phyloP scores from a whole-genome alignment of 2,329 filamentous ascomycete species.

The Penicillium occitanis region DNA sequence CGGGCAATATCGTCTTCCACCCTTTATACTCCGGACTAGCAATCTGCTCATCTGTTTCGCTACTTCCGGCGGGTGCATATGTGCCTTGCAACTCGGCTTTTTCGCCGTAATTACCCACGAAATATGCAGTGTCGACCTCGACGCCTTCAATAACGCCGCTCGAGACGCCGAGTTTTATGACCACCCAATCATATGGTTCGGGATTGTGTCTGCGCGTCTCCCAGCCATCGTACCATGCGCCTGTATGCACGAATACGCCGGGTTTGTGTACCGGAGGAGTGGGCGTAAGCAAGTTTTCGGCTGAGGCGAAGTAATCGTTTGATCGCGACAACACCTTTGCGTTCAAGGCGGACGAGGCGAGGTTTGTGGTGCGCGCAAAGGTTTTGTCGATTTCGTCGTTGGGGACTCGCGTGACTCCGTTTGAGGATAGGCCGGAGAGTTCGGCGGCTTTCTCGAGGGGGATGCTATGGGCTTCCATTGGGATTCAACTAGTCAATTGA shows the following conservation, averaged over 20 bases:
- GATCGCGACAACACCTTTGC: conserved; percentile 57
- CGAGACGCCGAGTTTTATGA: conserved; percentile 58
- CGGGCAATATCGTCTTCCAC: conserved; percentile 43
- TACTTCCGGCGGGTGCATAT: conserved; percentile 26
- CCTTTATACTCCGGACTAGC: conserved; percentile 34
- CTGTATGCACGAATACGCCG: conserved; percentile 59
- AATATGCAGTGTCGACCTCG: conserved; percentile 48
- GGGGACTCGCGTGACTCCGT: conserved; percentile 38
- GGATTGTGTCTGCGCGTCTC: conserved; percentile 63
- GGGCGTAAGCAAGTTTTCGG: conserved; percentile 59
- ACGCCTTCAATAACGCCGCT: conserved; percentile 42
- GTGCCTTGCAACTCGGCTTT: conserved; percentile 42
- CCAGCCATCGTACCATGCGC: conserved; percentile 66
- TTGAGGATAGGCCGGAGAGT: conserved; percentile 9
- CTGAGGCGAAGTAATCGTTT: conserved; percentile 63
- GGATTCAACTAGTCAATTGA: background rate
- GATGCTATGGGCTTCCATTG: conserved; percentile 16
- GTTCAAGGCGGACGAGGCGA: conserved; percentile 49
- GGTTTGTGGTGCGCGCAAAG: conserved; percentile 56
- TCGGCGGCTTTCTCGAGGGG: conserved; percentile 9
- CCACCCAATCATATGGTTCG: conserved; percentile 59
- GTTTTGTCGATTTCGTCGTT: conserved; percentile 53
- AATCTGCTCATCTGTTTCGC: conserved; percentile 33
- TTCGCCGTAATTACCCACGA: conserved; percentile 49
- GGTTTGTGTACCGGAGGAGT: conserved; percentile 57